Base-by-base conservation (phyloP, 176 grass and related monocot species). In the Melocanna baccifera region DNA sequence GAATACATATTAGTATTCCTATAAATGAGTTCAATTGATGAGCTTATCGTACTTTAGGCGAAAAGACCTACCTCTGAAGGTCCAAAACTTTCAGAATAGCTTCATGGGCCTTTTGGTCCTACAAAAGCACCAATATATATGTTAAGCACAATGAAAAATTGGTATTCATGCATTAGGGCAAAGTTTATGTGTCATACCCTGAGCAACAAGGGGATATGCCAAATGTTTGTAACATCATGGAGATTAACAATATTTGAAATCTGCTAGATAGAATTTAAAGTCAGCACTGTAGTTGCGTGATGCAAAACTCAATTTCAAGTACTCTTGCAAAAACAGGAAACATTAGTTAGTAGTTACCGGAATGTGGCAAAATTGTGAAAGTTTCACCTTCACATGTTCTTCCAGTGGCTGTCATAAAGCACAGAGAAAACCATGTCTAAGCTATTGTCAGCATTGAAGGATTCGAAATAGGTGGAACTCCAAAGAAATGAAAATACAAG, bases 191-290 rank as follows among this genome's bases (percentile, higher is more conserved):
- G 83, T 25, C 79, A 82, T 98, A 96, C 97, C 93, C 84, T 99
- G 83, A 99, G 92, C 68, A 99, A 78, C 81, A 99, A 85, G 55
- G 97, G 97, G 79, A 99, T 96, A 62, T 90, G 97, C 93, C 97
- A 99, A 69, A 99, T 99, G 79, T 99, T 99, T 16, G 93, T 79
- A 82, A 99, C 97, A 88, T 99, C 97, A 77, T 96, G 82, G 29
- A 99, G 93, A 64, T 81, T 94, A 77, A 99, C 65, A 69, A 99
- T 99, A 74, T 94, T 96, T 45, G 87, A 47, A 9, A 86, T 87
- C 97, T 98, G 86, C 18, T 69, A 85, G 59, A 79, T 40, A 80
- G 28, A 88, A 69, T 51, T 45, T 72, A 72, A 81, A 67, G 61
- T 80, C 30, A 87, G 68, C 11, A 74, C 53, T 73, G 32, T 12